These are phyloP conservation scores for Umbellularia californica DNA, from an alignment of 164 flowering plant genomes.

Conservation along the genomic window DNA sequence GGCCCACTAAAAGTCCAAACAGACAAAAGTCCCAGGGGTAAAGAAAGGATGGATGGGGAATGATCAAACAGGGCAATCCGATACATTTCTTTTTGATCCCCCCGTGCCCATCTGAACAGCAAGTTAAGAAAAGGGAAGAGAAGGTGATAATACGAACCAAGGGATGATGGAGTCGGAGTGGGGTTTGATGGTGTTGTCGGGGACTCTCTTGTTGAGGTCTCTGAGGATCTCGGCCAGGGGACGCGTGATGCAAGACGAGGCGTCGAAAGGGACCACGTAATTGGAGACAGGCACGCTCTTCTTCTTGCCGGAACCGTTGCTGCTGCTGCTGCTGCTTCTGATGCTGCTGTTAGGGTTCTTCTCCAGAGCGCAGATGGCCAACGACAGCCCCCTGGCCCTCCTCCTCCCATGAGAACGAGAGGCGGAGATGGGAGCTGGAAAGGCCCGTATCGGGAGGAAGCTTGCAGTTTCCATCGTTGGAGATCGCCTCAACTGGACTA, in stretches of 20 bases:
- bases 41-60: too few species aligned
- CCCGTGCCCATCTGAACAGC: not conserved
- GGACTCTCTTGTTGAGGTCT: constrained; percentile 88
- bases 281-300: constrained; percentile 50
- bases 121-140: not conserved
- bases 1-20: too few species aligned
- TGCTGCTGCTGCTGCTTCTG: not conserved
- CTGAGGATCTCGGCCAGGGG: constrained; percentile 83
- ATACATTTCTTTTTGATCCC: too few species aligned
- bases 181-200: constrained; percentile 56
- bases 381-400: not conserved
- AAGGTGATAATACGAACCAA: constrained; percentile 32
- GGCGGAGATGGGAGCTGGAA: not conserved
- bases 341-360: constrained; percentile 8
- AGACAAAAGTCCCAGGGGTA: too few species aligned
- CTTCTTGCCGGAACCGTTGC: constrained; percentile 5
- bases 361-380: constrained; percentile 4
- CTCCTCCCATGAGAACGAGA: too few species aligned
- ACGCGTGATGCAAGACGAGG: constrained; percentile 57
- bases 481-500: too few species aligned
- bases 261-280: constrained; percentile 87
- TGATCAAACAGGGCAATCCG: too few species aligned
- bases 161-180: constrained; percentile 41
- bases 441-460: constrained; percentile 1
- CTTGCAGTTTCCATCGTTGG: constrained; percentile 8